Conservation (phyloP, 2,329 filamentous ascomycete species). For the Botrytis sinoallii region DNA sequence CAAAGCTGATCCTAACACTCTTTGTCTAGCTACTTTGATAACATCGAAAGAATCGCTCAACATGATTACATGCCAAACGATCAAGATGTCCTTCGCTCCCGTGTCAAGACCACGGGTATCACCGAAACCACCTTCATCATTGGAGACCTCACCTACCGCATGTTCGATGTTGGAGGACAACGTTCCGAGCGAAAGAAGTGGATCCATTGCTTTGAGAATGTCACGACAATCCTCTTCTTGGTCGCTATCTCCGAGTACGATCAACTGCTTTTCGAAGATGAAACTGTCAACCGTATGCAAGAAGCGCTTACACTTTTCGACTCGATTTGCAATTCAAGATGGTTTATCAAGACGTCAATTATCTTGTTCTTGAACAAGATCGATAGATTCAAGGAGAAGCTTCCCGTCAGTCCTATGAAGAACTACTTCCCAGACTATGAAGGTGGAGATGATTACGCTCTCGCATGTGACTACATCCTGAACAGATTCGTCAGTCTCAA, state of each 20-base stretch:
- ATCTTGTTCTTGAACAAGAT: slow-evolving; percentile 91
- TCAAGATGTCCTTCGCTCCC: slow-evolving; percentile 89
- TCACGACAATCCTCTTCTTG: slow-evolving; percentile 86
- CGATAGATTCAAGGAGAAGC: slow-evolving; percentile 83
- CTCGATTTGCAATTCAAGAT: slow-evolving; percentile 82
- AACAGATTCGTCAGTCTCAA: slow-evolving; percentile 98
- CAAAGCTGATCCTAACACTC: slow-evolving; percentile 8
- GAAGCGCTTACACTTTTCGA: slow-evolving; percentile 84
- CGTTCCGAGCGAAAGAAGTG: slow-evolving; percentile 75
- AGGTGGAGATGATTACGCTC: slow-evolving; percentile 90
- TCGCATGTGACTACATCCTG: slow-evolving; percentile 97
- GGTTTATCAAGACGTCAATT: slow-evolving; percentile 88
- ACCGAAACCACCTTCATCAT: slow-evolving; percentile 94
- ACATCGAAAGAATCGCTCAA: slow-evolving; percentile 71
- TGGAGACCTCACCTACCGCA: slow-evolving; percentile 89
- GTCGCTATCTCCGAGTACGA: slow-evolving; percentile 97
- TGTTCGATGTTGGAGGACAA: slow-evolving; percentile 78
- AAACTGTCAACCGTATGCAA: slow-evolving; percentile 94
- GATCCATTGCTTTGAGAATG: slow-evolving; percentile 77
- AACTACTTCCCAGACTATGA: slow-evolving; percentile 91
- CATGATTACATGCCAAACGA: slow-evolving; percentile 84
- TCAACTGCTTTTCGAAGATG: slow-evolving; percentile 92
- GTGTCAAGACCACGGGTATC: slow-evolving; percentile 90
- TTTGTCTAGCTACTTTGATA: slow-evolving; percentile 71
- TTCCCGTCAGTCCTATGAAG: slow-evolving; percentile 77